These are phyloP conservation scores for Rhododendron molle DNA, from an alignment of 148 eudicot species.

Conservation along the genomic window DNA sequence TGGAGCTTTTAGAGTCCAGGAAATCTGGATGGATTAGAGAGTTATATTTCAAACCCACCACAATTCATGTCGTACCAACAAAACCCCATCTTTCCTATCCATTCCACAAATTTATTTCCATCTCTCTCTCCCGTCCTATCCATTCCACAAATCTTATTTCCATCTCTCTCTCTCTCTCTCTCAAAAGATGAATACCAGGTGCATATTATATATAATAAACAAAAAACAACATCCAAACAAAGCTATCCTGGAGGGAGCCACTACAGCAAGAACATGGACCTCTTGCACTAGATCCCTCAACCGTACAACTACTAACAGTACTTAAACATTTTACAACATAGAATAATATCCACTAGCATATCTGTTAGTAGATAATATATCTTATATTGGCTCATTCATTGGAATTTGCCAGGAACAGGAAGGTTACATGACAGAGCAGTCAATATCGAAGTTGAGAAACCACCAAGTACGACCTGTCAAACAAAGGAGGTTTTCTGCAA, in stretches of 20 bases:
- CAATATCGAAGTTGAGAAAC: not conserved
- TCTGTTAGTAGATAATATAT: not conserved
- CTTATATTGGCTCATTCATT: not conserved
- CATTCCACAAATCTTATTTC: not conserved
- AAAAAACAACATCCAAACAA: no score
- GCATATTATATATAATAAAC: no score
- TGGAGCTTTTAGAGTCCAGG: not conserved
- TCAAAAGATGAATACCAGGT: no score
- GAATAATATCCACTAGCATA: not conserved
- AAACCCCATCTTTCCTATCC: not conserved
- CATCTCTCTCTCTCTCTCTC: not conserved
- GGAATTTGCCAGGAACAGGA: not conserved
- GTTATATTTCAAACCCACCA: not conserved
- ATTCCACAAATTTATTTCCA: not conserved
- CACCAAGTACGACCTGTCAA: not conserved
- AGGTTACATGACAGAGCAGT: not conserved
- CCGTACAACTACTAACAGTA: not conserved
- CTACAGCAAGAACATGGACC: not conserved
- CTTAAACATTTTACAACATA: not conserved
- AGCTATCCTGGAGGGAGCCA: no score
- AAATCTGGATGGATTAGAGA: not conserved
- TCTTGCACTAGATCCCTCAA: not conserved
- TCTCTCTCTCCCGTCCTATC: not conserved
- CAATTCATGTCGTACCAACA: not conserved
- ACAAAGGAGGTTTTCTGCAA: not conserved